Conservation (phyloP, 192 early-diverging fungal genomes). For the Podila clonocystis region DNA sequence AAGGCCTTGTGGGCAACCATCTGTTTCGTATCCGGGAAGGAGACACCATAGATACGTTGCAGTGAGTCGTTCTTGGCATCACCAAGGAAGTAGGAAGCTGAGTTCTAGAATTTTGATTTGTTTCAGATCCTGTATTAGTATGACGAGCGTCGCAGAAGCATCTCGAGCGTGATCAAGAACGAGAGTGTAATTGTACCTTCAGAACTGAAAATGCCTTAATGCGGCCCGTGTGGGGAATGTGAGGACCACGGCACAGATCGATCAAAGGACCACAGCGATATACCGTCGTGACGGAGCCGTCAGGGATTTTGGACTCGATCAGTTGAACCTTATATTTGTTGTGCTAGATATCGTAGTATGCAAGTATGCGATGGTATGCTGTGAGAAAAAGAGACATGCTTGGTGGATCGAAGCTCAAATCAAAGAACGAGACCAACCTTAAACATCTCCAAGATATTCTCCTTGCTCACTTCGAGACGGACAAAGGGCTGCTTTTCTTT, state of each 20-base stretch:
- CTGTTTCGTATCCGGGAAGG: slow-evolving; percentile 97
- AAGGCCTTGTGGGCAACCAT: slow-evolving; percentile 95
- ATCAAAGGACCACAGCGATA: slow-evolving; percentile 99
- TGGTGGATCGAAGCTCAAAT: neutral
- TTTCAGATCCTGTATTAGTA: neutral
- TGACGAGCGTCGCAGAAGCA: neutral
- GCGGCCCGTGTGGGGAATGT: slow-evolving; percentile 90
- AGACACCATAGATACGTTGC: slow-evolving; percentile 98
- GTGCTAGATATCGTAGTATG: slow-evolving; percentile 54
- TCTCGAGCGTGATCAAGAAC: neutral
- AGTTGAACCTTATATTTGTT: slow-evolving; percentile 98
- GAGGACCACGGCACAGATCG: slow-evolving; percentile 96
- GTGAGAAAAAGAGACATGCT: neutral
- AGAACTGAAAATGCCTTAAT: slow-evolving; percentile 92
- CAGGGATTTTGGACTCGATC: slow-evolving; percentile 91
- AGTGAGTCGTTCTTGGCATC: slow-evolving; percentile 96
- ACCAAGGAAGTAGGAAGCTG: slow-evolving; percentile 97
- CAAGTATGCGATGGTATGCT: too few species aligned
- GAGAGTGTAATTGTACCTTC: slow-evolving; percentile 59
- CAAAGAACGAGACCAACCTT: slow-evolving; percentile 50
- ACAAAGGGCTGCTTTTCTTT: slow-evolving; percentile 97
- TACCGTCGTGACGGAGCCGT: slow-evolving; percentile 94
- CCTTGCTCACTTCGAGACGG: slow-evolving; percentile 88
- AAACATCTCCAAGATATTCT: slow-evolving; percentile 96
- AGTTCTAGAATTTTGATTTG: slow-evolving; percentile 69